Evolutionary conservation across 2,329 filamentous ascomycete species (phyloP).

Genomic region (Blumeriella jaapii): DNA sequence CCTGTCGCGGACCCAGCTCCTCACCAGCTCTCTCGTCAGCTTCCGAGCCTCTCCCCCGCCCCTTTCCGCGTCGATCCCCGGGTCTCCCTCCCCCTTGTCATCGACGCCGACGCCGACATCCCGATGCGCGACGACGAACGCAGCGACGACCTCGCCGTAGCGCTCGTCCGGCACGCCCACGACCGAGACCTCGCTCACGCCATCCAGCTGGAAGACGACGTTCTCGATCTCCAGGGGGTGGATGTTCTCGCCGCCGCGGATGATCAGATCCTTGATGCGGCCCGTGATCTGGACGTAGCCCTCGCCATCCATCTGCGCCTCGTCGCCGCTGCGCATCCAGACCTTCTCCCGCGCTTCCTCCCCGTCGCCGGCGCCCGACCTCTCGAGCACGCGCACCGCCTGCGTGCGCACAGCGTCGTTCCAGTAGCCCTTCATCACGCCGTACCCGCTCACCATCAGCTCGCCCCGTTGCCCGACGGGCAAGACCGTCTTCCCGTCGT

Average conservation of each 20-base stretch:
- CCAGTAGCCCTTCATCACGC: conserved; percentile 88
- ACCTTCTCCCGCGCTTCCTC: conserved; percentile 30
- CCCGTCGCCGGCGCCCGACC: conserved; percentile 29
- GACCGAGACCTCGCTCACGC: conserved; percentile 65
- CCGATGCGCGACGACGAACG: conserved; percentile 56
- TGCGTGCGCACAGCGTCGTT: conserved; percentile 57
- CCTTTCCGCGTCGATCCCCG: conserved; percentile 5
- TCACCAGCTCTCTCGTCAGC: conserved; percentile 48
- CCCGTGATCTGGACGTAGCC: conserved; percentile 86
- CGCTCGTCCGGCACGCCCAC: conserved; percentile 72
- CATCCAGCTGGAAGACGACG: conserved; percentile 62
- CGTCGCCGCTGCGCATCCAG: conserved; percentile 93
- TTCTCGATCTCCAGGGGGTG: conserved; percentile 90
- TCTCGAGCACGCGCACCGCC: conserved; percentile 60
- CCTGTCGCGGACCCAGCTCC: conserved; percentile 58
- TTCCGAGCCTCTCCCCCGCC: conserved; percentile 7
- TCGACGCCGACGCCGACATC: conserved; percentile 22
- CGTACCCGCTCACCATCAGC: conserved; percentile 71
- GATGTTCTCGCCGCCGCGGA: conserved; percentile 90
- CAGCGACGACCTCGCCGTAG: conserved; percentile 79
- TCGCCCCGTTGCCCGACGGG: conserved; percentile 62
- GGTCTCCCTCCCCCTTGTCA: conserved; percentile 21
- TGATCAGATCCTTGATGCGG: conserved; percentile 90
- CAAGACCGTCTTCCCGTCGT: conserved; percentile 46
- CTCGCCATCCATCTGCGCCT: conserved; percentile 70